Base-by-base conservation (phyloP, 176 grass and related monocot species). In the Carex kokanica region DNA sequence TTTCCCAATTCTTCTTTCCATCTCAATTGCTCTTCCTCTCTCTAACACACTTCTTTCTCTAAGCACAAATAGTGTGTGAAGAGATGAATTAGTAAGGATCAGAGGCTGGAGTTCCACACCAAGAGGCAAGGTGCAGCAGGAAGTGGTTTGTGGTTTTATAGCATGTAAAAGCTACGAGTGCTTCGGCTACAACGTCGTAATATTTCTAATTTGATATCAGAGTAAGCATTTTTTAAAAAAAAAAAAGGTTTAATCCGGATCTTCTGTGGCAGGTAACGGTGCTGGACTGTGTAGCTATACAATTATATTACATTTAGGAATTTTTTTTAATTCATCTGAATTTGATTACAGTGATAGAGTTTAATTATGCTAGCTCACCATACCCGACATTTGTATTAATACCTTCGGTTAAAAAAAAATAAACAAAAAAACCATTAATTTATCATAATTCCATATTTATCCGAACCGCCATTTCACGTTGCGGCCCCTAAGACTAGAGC, bases 1-100 rank as follows among this genome's bases (percentile, higher is more conserved):
- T 69, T 84, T 88, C 61, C 66, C 87, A 8, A 87, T 78, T 81
- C 90, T 90, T 68, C 86, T 94, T 36, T 92, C 87, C 89, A 86
- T 92, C 11, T 27, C 17, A 52, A 47, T 81, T 60, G 47, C 17
- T 77, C 15, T 72, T 36, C 63, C 24, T 71, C n/a, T 64, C 7
- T 47, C 70, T 29, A 16, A 74, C 38, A 34, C 63, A 34, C 25
- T 34, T 74, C 18, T 45, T 66, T 74, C 18, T 47, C 70, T 74
- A 75, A 75, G 72, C 72, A 53, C 72, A 75, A 54, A 14, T 75
- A 51, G 47, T 53, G 72, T 52, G 45, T 38, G 15, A 36, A 47
- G 17, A 68, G 16, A 20, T 71, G 17, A 51, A 51, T 74, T 74
- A 53, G 52, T 57, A 29, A 53, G 53, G 36, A 82, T 59, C 1